Conservation (phyloP, 805 yeast species). For the Candida schatavii region DNA sequence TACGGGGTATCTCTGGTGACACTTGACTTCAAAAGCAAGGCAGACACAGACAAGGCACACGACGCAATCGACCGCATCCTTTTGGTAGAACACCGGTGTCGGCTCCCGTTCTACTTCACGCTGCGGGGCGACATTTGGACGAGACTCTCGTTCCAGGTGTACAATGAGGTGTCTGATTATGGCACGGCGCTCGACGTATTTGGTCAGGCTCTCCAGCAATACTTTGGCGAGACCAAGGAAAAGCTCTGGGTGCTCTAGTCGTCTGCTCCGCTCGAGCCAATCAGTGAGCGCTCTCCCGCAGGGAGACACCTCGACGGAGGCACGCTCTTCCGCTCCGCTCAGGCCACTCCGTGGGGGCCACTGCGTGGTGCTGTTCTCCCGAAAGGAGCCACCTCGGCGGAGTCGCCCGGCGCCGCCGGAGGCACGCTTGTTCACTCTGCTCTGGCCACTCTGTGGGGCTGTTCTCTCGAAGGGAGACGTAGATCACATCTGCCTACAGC, state of each 20-base stretch:
- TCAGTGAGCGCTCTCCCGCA: not conserved
- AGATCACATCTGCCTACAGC: no score
- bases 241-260: not conserved
- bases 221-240: constrained; percentile 1
- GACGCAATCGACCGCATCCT: not conserved
- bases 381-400: no score
- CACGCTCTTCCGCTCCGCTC: not conserved
- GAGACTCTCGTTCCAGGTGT: constrained; percentile 61
- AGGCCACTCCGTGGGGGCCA: not conserved
- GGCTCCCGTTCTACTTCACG: constrained; percentile 1
- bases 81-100: not conserved
- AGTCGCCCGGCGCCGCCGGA: not conserved
- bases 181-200: constrained; percentile 43
- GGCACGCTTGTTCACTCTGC: no score
- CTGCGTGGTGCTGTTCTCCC: not conserved
- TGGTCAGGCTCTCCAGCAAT: constrained; percentile 17
- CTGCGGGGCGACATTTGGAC: constrained; percentile 30
- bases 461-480: no score
- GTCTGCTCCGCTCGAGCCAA: not conserved
- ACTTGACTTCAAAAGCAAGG: not conserved
- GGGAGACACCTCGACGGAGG: not conserved
- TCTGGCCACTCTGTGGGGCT: no score
- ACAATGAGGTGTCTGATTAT: constrained; percentile 56
- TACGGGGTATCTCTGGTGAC: not conserved
- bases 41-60: not conserved